Evolutionary conservation across 225 moss, liverwort and hornwort species (phyloP).

Genomic region (Ulota crispa): DNA sequence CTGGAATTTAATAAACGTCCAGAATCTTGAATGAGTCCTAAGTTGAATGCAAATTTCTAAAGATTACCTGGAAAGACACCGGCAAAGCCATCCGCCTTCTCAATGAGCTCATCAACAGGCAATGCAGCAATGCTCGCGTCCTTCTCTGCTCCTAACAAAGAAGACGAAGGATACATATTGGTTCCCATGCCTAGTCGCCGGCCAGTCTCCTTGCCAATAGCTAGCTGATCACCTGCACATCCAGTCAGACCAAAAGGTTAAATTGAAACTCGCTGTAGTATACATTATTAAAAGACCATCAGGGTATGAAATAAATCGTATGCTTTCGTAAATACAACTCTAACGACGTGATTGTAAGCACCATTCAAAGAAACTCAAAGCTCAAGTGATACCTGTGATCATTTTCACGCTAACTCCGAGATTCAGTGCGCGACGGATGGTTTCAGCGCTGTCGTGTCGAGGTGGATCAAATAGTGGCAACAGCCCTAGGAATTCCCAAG

Average conservation of each 20-base stretch:
- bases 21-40: background rate
- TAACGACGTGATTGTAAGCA: background rate
- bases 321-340: background rate
- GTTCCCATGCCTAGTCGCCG: conserved; percentile 77
- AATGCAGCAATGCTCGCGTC: conserved; percentile 52
- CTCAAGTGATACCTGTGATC: conserved; percentile 56
- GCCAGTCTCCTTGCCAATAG: conserved; percentile 81
- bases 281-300: background rate
- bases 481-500: conserved; percentile 59
- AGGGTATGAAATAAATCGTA: background rate
- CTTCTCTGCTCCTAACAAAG: conserved; percentile 48
- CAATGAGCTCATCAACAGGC: conserved; percentile 72
- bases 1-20: background rate
- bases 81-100: conserved; percentile 85
- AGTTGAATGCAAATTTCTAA: background rate
- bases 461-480: conserved; percentile 81
- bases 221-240: conserved; percentile 69
- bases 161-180: conserved; percentile 83
- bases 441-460: conserved; percentile 79
- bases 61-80: conserved; percentile 74
- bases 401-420: conserved; percentile 81
- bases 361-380: background rate
- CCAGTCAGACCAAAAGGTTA: background rate
- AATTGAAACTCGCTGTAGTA: background rate
- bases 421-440: conserved; percentile 69